Evolutionary conservation across 2,329 filamentous ascomycete genomes (phyloP).

Genomic region (Fusarium acutatum): DNA sequence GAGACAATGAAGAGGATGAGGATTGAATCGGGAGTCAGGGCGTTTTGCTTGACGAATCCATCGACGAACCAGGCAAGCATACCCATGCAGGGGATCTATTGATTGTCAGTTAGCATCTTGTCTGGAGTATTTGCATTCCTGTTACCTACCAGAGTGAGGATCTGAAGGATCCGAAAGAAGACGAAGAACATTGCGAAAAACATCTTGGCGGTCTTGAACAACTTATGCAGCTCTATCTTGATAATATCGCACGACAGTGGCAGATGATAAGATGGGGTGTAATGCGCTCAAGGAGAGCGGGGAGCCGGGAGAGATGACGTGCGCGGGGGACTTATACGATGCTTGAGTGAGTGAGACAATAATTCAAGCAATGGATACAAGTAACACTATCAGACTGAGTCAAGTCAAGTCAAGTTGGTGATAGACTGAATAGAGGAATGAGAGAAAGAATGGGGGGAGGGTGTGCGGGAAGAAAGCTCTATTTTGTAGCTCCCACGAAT

Average conservation of each 20-base stretch:
- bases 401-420: background rate
- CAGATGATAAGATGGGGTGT: background rate
- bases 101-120: background rate
- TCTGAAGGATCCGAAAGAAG: conserved; percentile 69
- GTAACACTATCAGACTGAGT: background rate
- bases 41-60: conserved; percentile 64
- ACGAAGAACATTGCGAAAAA: conserved; percentile 70
- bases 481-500: conserved; percentile 26
- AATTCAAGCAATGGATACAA: background rate
- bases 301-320: conserved; percentile 1
- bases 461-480: conserved; percentile 19
- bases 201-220: conserved; percentile 55
- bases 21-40: conserved; percentile 68
- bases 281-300: conserved; percentile 1
- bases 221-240: background rate
- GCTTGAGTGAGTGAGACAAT: background rate
- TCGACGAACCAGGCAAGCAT: conserved; percentile 74
- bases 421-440: background rate
- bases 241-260: background rate
- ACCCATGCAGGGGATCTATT: conserved; percentile 70
- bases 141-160: conserved; percentile 65
- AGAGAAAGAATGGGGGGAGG: background rate
- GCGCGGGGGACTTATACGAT: conserved; percentile 12
- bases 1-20: conserved; percentile 74
- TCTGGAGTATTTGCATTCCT: background rate